Percentiles rank a stretch among this genome's conserved stretches.
These are phyloP conservation scores for Diversispora eburnea DNA, from an alignment of 192 early-diverging fungal genomes.

Conservation along the genomic window DNA sequence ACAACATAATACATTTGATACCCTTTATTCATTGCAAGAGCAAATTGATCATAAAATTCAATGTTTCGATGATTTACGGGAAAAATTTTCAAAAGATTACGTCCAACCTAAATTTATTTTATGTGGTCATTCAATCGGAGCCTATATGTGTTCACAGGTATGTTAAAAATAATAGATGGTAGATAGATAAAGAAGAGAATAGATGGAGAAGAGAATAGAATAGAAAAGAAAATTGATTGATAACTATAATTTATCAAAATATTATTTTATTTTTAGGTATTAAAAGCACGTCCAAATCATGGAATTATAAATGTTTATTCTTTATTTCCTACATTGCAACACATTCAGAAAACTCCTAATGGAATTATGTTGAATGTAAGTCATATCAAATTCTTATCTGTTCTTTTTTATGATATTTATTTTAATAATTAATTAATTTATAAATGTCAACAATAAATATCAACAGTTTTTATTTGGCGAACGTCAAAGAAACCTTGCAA, in stretches of 20 bases:
- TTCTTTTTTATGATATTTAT: background rate
- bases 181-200: background rate
- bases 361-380: conserved; percentile 59
- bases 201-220: background rate
- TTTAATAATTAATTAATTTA: background rate
- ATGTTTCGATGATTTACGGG: conserved; percentile 52
- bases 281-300: conserved; percentile 60
- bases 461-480: conserved; percentile 20
- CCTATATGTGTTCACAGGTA: conserved; percentile 52
- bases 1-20: conserved; percentile 31
- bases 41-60: conserved; percentile 69
- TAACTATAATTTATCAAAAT: too few species aligned
- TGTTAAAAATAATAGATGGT: conserved; percentile 30
- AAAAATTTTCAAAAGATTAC: conserved; percentile 33
- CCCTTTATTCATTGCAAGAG: conserved; percentile 49
- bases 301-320: conserved; percentile 61
- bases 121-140: conserved; percentile 66
- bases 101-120: conserved; percentile 46
- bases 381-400: background rate
- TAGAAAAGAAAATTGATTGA: too few species aligned
- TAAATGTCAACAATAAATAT: background rate
- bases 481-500: conserved; percentile 31
- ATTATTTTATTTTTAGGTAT: conserved; percentile 37
- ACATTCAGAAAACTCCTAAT: conserved; percentile 73
- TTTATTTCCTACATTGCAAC: conserved; percentile 78